Evolutionary conservation across 768 basidiomycete genomes (phyloP).

Genomic region (Baorangia bicolor): DNA sequence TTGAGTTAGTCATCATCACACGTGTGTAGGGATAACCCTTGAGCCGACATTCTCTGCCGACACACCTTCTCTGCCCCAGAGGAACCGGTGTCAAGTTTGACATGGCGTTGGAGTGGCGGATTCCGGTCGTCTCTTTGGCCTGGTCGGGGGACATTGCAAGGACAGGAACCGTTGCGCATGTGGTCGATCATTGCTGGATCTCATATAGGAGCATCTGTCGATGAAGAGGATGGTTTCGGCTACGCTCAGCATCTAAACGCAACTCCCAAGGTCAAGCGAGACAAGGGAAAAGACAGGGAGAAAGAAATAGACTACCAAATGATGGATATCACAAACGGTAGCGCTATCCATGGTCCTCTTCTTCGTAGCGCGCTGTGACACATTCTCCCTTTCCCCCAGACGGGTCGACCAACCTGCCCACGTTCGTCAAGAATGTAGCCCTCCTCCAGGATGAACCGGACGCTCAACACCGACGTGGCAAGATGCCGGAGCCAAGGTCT

Average conservation of each 20-base stretch:
- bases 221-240: conserved; percentile 28
- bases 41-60: conserved; percentile 63
- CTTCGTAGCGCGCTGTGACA: not conserved
- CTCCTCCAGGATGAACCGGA: conserved; percentile 23
- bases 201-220: conserved; percentile 41
- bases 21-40: conserved; percentile 48
- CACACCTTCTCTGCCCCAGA: conserved; percentile 79
- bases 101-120: conserved; percentile 77
- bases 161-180: conserved; percentile 46
- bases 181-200: conserved; percentile 30
- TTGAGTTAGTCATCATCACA: not conserved
- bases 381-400: conserved; percentile 4
- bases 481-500: not conserved
- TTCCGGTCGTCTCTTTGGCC: conserved; percentile 64
- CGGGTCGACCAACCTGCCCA: not conserved
- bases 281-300: conserved; percentile 36
- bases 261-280: conserved; percentile 7
- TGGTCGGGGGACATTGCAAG: conserved; percentile 68
- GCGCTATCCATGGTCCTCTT: not conserved
- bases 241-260: not conserved
- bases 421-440: conserved; percentile 21
- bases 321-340: conserved; percentile 40
- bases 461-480: not conserved
- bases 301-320: conserved; percentile 30
- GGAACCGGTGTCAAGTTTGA: conserved; percentile 71